phyloP scores from a whole-genome alignment of 2,329 filamentous ascomycete species.

The Trichothecium sympodiale region DNA sequence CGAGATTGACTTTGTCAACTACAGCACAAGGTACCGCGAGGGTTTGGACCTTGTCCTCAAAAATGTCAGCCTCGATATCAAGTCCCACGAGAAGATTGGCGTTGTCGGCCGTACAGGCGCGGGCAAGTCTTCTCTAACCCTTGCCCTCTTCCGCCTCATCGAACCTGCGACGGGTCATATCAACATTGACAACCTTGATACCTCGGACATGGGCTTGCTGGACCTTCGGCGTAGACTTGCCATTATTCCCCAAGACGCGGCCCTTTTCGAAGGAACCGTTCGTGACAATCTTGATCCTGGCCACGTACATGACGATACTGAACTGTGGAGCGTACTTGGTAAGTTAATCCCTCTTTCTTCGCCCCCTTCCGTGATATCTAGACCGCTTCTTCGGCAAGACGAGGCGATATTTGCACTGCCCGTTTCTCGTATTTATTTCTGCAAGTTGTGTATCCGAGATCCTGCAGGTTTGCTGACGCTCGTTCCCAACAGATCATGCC shows the following conservation, averaged over 20 bases:
- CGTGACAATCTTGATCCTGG: slow-evolving; percentile 93
- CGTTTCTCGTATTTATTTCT: background rate
- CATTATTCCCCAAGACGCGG: slow-evolving; percentile 96
- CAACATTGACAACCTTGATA: slow-evolving; percentile 81
- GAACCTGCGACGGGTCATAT: slow-evolving; percentile 76
- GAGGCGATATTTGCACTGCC: background rate
- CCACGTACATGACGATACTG: slow-evolving; percentile 91
- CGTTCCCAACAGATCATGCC: slow-evolving; percentile 60
- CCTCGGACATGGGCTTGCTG: slow-evolving; percentile 77
- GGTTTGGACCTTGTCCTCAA: slow-evolving; percentile 88
- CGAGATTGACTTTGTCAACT: slow-evolving; percentile 82
- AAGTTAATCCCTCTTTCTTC: slow-evolving; percentile 25
- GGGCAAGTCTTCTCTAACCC: slow-evolving; percentile 87
- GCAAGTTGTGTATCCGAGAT: background rate
- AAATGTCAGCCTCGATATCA: slow-evolving; percentile 84
- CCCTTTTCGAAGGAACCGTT: slow-evolving; percentile 85
- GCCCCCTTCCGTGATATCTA: background rate
- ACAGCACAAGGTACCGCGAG: slow-evolving; percentile 84
- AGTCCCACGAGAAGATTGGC: slow-evolving; percentile 94
- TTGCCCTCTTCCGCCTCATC: slow-evolving; percentile 91
- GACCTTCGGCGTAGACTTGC: slow-evolving; percentile 83
- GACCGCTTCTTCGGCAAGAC: background rate
- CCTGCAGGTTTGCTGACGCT: slow-evolving; percentile 7
- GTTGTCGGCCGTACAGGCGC: slow-evolving; percentile 94
- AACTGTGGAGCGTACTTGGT: slow-evolving; percentile 92